Base-by-base conservation (phyloP, 371 early-diverging fungal genomes). In the Haplosporangium sp. region DNA sequence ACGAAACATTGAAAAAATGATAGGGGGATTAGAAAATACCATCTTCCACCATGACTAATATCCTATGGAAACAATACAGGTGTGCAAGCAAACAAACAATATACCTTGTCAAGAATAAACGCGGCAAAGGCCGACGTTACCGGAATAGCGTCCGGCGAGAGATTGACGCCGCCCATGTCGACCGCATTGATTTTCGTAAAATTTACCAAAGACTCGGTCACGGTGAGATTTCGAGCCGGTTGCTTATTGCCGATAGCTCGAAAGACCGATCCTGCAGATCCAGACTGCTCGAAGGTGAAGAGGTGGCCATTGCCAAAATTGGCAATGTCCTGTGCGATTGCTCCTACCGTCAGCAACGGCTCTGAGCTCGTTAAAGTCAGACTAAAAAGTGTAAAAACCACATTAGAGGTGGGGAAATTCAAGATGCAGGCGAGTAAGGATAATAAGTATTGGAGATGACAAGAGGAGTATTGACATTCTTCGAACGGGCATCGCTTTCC, bases 61-160 rank as follows among this genome's bases (percentile, higher is more conserved):
- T n/a, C n/a, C n/a, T n/a, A n/a, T n/a, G n/a, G n/a, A n/a, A n/a
- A n/a, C n/a, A n/a, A n/a, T n/a, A n/a, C n/a, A n/a, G n/a, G n/a
- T n/a, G n/a, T n/a, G n/a, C n/a, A n/a, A n/a, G n/a, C n/a, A n/a
- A n/a, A n/a, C n/a, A n/a, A n/a, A n/a, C n/a, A n/a, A n/a, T 45
- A 20, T 76, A 76, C 77, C 68, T 67, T 76, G 60, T 76, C 77
- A 3, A 76, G 14, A 20, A 76, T 63, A 50, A 71, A 45, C 38
- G 77, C 77, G 0, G 77, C 58, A 59, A 64, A 76, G 38, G 62
- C 42, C 11, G 77, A 59, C 0, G 61, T 52, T 8, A 67, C 57
- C 1, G 77, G 71, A 11, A 64, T 37, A 16, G 77, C 77, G 46
- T 63, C 56, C 10, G 36, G 13, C 2, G 71, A 54, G 29, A 76